Evolutionary conservation across 140 eudicot species (phyloP).

Genomic region (Anethum foeniculum): DNA sequence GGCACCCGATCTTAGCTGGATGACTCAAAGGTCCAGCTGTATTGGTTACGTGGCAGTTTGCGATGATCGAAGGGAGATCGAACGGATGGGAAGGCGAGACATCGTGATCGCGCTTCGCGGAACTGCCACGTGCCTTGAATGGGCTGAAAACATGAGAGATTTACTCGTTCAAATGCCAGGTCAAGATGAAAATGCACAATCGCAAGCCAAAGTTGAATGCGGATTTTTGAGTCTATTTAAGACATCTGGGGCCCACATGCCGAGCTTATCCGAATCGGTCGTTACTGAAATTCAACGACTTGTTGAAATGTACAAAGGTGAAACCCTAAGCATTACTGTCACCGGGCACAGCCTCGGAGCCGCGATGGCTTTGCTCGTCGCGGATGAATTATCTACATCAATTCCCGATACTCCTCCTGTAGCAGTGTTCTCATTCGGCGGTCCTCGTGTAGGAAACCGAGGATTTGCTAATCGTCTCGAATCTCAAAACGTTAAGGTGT

Average conservation of each 20-base stretch:
- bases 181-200: slow-evolving; percentile 15
- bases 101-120: slow-evolving; percentile 85
- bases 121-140: slow-evolving; percentile 88
- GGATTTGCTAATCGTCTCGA: slow-evolving; percentile 47
- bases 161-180: slow-evolving; percentile 48
- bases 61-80: slow-evolving; percentile 66
- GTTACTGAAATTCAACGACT: slow-evolving; percentile 53
- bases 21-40: slow-evolving; percentile 89
- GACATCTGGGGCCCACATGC: slow-evolving; percentile 48
- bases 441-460: slow-evolving; percentile 86
- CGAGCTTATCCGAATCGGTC: slow-evolving; percentile 64
- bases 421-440: slow-evolving; percentile 85
- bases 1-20: slow-evolving; percentile 90
- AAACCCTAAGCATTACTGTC: slow-evolving; percentile 65
- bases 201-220: slow-evolving; percentile 59
- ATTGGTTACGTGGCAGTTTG: slow-evolving; percentile 91
- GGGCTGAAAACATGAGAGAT: slow-evolving; percentile 76
- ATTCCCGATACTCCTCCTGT: slow-evolving; percentile 56
- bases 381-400: slow-evolving; percentile 52
- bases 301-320: slow-evolving; percentile 61
- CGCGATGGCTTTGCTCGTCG: slow-evolving; percentile 71
- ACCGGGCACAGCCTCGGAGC: slow-evolving; percentile 98
- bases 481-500: slow-evolving; percentile 52
- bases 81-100: slow-evolving; percentile 91
- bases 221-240: slow-evolving; percentile 61